Conservation (phyloP, 2,329 filamentous ascomycete species). For the Penicillium paneum region DNA sequence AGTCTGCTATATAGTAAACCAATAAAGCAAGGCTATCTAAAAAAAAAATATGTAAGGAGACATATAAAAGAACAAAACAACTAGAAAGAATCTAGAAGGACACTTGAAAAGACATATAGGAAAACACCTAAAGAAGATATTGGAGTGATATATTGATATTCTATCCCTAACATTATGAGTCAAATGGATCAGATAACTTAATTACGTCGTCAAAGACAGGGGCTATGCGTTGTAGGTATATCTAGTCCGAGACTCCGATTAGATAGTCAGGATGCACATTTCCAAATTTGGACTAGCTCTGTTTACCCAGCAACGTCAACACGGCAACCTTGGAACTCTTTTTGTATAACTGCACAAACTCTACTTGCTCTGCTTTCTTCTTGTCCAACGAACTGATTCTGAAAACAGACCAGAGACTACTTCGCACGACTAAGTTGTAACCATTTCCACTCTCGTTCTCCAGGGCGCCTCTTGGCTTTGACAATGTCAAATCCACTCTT, state of each 20-base stretch:
- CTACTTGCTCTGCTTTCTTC: neutral
- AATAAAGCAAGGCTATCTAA: neutral
- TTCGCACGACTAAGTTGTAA: neutral
- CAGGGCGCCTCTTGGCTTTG: neutral
- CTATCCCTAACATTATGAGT: neutral
- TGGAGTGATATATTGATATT: neutral
- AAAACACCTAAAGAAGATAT: neutral
- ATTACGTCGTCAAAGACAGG: neutral
- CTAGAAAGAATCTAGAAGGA: no score
- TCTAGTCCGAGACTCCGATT: neutral
- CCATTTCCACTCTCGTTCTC: neutral
- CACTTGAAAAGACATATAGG: neutral
- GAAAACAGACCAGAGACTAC: constrained; percentile 1
- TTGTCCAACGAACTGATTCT: neutral
- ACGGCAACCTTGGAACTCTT: neutral
- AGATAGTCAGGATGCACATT: constrained; percentile 2
- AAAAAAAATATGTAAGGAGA: neutral
- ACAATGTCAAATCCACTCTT: constrained; percentile 42
- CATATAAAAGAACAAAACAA: neutral
- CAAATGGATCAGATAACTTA: neutral
- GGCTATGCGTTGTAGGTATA: neutral
- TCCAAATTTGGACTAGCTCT: constrained; percentile 17
- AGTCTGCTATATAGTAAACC: neutral
- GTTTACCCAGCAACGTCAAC: constrained; percentile 21
- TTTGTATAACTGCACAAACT: constrained; percentile 7